Conservation (phyloP, 345 rosid genomes). For the Barbarea vulgaris region DNA sequence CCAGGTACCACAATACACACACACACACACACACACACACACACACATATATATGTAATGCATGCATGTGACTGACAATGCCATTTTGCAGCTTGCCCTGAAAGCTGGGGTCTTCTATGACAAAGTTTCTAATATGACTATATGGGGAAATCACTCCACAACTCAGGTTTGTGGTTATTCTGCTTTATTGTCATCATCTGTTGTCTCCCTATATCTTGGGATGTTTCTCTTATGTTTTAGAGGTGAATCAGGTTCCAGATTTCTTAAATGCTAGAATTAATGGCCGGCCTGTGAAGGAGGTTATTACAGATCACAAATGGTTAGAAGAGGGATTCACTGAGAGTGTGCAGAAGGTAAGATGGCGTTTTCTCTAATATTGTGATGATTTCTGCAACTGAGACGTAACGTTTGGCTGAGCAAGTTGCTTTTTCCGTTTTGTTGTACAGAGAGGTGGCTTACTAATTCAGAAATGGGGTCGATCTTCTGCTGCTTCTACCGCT, state of each 20-base stretch:
- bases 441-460: constrained; percentile 90
- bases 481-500: constrained; percentile 98
- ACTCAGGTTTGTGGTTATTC: constrained; percentile 66
- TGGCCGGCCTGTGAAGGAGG: constrained; percentile 85
- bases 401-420: constrained; percentile 9
- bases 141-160: constrained; percentile 99
- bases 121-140: constrained; percentile 91
- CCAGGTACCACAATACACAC: constrained; percentile 57
- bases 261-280: constrained; percentile 88
- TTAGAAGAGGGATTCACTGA: constrained; percentile 94
- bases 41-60: background rate
- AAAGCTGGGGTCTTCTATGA: constrained; percentile 98
- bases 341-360: constrained; percentile 81
- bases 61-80: background rate
- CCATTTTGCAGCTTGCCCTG: constrained; percentile 73
- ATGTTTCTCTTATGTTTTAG: constrained; percentile 13
- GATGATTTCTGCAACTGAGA: background rate
- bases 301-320: constrained; percentile 90
- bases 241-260: constrained; percentile 79
- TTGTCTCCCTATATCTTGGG: background rate
- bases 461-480: constrained; percentile 98
- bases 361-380: background rate
- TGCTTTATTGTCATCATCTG: background rate
- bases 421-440: constrained; percentile 24
- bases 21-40: background rate